Conservation (phyloP, 805 yeast species). For the Zygotorulaspora sp. region DNA sequence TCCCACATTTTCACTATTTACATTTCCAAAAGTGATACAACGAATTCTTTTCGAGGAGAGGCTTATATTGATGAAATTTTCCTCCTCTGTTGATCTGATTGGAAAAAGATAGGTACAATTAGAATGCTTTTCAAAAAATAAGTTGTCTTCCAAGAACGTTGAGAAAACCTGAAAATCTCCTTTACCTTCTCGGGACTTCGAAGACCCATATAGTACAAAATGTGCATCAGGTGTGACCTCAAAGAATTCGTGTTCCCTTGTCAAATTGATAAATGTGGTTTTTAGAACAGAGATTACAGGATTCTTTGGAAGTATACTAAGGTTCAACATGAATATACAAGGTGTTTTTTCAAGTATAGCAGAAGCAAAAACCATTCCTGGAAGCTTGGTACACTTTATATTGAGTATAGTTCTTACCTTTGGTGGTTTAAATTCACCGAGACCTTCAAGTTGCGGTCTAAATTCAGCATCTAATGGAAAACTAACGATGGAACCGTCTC, state of each 20-base stretch:
- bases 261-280: constrained; percentile 18
- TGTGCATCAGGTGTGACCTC: constrained; percentile 18
- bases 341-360: constrained; percentile 10
- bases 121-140: constrained; percentile 5
- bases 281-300: constrained; percentile 10
- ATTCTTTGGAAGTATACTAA: constrained; percentile 1
- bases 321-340: constrained; percentile 9
- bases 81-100: constrained; percentile 7
- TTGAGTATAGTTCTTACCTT: constrained; percentile 10
- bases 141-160: constrained; percentile 12
- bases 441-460: constrained; percentile 2
- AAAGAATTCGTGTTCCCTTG: constrained; percentile 20
- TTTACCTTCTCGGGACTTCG: constrained; percentile 5
- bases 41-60: constrained; percentile 2
- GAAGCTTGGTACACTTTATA: constrained; percentile 6
- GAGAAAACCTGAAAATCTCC: constrained; percentile 26
- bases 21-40: constrained; percentile 4
- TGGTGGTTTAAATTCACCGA: constrained; percentile 1
- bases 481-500: constrained; percentile 5
- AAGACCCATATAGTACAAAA: constrained; percentile 24
- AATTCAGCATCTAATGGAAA: constrained; percentile 5
- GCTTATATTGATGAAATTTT: constrained; percentile 1
- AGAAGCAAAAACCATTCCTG: constrained; percentile 14
- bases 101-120: constrained; percentile 9
- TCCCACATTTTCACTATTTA: no score